Conservation (phyloP, 441 rosid genomes). For the Populus trichocarpa region DNA sequence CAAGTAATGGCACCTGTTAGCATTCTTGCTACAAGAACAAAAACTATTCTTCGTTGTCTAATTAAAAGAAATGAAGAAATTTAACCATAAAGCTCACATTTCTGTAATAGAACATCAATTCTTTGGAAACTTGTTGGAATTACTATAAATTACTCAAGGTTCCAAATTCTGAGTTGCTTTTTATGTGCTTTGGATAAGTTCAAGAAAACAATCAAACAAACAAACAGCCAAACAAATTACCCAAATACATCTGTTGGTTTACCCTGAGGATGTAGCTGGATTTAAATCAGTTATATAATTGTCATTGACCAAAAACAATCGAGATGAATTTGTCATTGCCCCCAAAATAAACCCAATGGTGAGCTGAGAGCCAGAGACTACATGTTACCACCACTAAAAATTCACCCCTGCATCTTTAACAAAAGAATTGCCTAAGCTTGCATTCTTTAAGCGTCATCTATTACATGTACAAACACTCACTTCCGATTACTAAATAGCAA, state of each 20-base stretch:
- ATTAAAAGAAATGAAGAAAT: not conserved
- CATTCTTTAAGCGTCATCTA: not conserved
- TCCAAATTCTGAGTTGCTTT: too few species aligned
- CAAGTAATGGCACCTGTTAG: not conserved
- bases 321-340: not conserved
- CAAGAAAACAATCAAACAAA: too few species aligned
- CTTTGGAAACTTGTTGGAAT: too few species aligned
- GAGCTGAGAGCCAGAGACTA: not conserved
- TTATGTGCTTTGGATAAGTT: too few species aligned
- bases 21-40: not conserved
- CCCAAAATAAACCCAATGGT: not conserved
- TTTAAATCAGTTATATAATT: too few species aligned
- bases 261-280: too few species aligned
- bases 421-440: not conserved
- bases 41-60: not conserved
- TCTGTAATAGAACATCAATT: too few species aligned
- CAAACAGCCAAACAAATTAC: too few species aligned
- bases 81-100: too few species aligned
- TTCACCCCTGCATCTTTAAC: not conserved
- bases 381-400: not conserved
- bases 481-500: not conserved
- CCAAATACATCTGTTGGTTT: too few species aligned
- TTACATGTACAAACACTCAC: not conserved
- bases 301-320: not conserved
- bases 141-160: too few species aligned